Conservation (phyloP, 139 green algal genomes). For the Chlorella sp. region DNA sequence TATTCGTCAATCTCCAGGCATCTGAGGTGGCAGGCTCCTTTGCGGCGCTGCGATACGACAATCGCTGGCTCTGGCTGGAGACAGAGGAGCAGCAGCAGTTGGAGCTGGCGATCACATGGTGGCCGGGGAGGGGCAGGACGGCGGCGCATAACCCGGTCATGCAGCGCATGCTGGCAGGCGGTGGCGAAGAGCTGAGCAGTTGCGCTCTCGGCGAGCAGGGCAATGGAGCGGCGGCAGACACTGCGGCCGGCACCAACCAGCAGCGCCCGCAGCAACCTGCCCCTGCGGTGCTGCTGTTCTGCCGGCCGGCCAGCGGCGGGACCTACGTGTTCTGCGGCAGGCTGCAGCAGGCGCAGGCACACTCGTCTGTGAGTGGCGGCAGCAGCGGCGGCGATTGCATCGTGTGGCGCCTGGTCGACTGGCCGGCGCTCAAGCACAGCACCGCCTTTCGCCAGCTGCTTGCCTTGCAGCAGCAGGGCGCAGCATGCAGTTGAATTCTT, state of each 20-base stretch:
- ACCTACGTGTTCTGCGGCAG: constrained; percentile 27
- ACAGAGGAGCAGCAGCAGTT: not conserved
- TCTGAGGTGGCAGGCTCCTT: no score
- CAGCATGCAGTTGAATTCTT: no score
- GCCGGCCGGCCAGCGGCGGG: not conserved
- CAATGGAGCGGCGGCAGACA: not conserved
- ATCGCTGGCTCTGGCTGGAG: constrained; percentile 12
- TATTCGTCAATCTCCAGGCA: constrained; percentile 32
- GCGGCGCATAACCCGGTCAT: constrained; percentile 26
- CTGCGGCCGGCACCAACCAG: not conserved
- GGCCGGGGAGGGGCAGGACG: constrained; percentile 25
- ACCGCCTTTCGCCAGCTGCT: not conserved
- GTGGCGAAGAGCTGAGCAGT: not conserved
- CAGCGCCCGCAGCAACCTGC: not conserved
- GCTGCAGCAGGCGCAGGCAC: not conserved
- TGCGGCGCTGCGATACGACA: constrained; percentile 3
- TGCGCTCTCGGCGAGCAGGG: not conserved
- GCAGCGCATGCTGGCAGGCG: constrained; percentile 10
- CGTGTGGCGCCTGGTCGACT: constrained; percentile 7
- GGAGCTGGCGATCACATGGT: constrained; percentile 28
- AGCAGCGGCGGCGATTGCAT: constrained; percentile 9
- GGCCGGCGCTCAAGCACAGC: not conserved
- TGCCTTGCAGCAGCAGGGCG: not conserved
- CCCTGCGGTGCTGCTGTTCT: constrained; percentile 30
- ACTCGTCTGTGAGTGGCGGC: not conserved